phyloP scores from a whole-genome alignment of 2,329 filamentous ascomycete species.

The Talaromyces sp. region DNA sequence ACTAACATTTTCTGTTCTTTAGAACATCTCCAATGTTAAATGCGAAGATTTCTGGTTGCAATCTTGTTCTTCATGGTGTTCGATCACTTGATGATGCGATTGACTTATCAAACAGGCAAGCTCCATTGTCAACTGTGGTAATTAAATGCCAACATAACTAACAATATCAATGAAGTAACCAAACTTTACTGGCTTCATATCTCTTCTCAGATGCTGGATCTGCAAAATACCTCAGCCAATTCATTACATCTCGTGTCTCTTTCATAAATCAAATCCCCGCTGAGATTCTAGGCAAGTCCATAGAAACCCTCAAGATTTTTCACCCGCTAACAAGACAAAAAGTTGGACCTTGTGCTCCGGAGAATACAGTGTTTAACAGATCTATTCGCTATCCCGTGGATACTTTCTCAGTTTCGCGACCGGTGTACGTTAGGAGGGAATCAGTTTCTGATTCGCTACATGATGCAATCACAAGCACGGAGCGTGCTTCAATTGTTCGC shows the following conservation, averaged over 20 bases:
- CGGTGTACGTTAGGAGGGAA: slow-evolving; percentile 34
- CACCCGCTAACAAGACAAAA: background rate
- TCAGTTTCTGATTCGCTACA: slow-evolving; percentile 5
- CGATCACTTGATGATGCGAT: slow-evolving; percentile 53
- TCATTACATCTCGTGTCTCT: slow-evolving; percentile 45
- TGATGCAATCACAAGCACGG: background rate
- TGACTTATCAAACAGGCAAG: slow-evolving; percentile 37
- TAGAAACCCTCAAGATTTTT: background rate
- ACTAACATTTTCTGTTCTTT: background rate
- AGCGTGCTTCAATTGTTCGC: background rate
- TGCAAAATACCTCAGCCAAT: slow-evolving; percentile 57
- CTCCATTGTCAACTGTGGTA: background rate
- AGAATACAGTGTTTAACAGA: slow-evolving; percentile 35
- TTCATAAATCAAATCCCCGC: slow-evolving; percentile 55
- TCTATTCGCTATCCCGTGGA: slow-evolving; percentile 34
- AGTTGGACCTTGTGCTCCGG: slow-evolving; percentile 1
- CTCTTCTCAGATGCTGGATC: slow-evolving; percentile 46
- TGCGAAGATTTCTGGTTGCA: slow-evolving; percentile 37
- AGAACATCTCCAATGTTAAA: slow-evolving; percentile 17
- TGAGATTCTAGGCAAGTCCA: slow-evolving; percentile 43
- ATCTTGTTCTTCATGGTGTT: slow-evolving; percentile 43
- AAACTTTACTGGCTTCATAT: slow-evolving; percentile 44
- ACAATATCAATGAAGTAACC: slow-evolving; percentile 13
- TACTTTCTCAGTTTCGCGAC: slow-evolving; percentile 43
- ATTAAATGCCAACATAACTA: background rate